phyloP scores from a whole-genome alignment of 2,329 filamentous ascomycete species.

The Drechslera avenae region DNA sequence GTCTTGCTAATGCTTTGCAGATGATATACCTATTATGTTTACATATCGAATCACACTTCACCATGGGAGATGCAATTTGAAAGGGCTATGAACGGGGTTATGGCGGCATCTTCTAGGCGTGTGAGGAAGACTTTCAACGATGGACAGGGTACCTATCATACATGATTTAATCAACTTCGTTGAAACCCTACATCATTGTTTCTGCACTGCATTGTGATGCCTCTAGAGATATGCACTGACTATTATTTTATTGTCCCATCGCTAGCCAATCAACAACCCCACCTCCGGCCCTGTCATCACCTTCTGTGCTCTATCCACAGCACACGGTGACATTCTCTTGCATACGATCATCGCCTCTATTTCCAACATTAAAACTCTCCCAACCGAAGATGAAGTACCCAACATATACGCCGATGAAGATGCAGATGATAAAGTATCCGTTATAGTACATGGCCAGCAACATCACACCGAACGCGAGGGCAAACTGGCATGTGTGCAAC shows the following conservation, averaged over 20 bases:
- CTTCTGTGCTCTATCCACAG: constrained; percentile 32
- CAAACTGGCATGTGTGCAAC: constrained; percentile 76
- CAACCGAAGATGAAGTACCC: constrained; percentile 47
- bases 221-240: background rate
- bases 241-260: too few relatives aligned
- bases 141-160: too few relatives aligned
- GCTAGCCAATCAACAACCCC: too few relatives aligned
- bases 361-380: constrained; percentile 39
- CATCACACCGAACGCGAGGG: constrained; percentile 82
- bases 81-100: too few relatives aligned
- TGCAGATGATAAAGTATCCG: constrained; percentile 68
- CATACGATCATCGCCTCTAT: constrained; percentile 36
- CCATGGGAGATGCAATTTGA: too few relatives aligned
- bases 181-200: too few relatives aligned
- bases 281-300: background rate
- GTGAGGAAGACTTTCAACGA: too few relatives aligned
- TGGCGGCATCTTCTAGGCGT: too few relatives aligned
- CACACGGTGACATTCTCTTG: constrained; percentile 45
- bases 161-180: too few relatives aligned
- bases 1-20: background rate
- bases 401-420: constrained; percentile 45
- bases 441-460: constrained; percentile 71
- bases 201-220: too few relatives aligned
- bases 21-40: background rate
- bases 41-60: too few relatives aligned